Evolutionary conservation across 2,329 filamentous ascomycete species (phyloP), one percentile per base, ranked within the genome.

Genomic region (Botrytis cinerea): DNA sequence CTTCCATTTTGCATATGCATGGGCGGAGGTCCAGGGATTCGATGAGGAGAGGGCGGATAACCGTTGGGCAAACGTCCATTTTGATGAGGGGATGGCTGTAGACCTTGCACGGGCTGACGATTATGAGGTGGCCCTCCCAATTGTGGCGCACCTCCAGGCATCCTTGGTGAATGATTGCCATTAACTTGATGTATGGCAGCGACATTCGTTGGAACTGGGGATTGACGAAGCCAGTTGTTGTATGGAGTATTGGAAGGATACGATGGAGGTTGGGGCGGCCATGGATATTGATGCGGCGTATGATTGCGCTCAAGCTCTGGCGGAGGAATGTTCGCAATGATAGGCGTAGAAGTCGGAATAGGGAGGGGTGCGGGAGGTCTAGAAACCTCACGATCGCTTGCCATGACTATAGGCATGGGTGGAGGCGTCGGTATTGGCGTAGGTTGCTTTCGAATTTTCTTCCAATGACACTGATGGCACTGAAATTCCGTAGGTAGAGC

Each of bases 401-500:
- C 38, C 14, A 57, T 43, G 10, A 38, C n/a, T 28, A 57, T 18
- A 43, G 48, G 66, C 20, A 69, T 69, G 32, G 48, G 66, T 72
- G 75, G 74, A 57, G 75, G 75, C n/a, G 57, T 64, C 46, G 76
- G 74, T 66, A 74, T 71, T 35, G 76, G 73, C 46, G 77, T 73
- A n/a, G 77, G 73, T 60, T 79, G 75, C 74, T 77, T 81, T 54
- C 75, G 75, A 28, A 82, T 81, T 79, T 88, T 91, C 76, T 83
- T 86, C 76, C 84, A 80, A 77, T 87, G 85, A 75, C 92, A 95
- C 81, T 93, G 92, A 82, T 95, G 92, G 78, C 92, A 95, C 81
- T 94, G 91, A 76, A 89, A 91, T 75, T 86, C 87, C 45, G 87
- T 84, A 77, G 77, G 68, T 60, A 70, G 68, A 40, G 74, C 69